A percentile compares a stretch with the other conserved stretches of the same genome.
Conservation (phyloP, 2,329 filamentous ascomycete genomes). For the Teratosphaeria nubilosa region DNA sequence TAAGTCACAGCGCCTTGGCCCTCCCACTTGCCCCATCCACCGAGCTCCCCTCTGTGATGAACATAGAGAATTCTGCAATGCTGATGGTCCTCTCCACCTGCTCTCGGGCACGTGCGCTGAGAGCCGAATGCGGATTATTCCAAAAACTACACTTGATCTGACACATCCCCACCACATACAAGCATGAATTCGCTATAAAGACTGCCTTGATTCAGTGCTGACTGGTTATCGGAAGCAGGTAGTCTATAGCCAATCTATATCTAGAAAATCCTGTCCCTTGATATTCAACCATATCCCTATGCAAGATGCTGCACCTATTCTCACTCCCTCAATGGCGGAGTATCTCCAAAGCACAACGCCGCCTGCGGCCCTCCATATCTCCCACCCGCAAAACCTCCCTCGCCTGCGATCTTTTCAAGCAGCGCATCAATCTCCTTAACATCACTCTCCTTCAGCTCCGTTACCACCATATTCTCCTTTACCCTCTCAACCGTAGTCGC, state of each 20-base stretch:
- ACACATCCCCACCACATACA: conserved; percentile 7
- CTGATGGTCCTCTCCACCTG: conserved; percentile 28
- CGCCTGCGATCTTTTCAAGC: conserved; percentile 35
- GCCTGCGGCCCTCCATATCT: conserved; percentile 26
- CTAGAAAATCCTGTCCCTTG: not conserved
- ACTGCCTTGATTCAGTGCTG: not conserved
- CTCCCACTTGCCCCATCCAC: no score
- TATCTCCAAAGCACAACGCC: conserved; percentile 19
- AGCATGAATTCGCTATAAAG: not conserved
- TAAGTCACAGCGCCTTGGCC: not conserved
- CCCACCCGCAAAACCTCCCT: conserved; percentile 32
- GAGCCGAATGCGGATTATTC: conserved; percentile 35
- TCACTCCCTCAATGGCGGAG: conserved; percentile 12
- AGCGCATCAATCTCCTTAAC: conserved; percentile 44
- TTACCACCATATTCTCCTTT: conserved; percentile 30
- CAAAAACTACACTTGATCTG: conserved; percentile 40
- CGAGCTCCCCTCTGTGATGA: conserved; percentile 29
- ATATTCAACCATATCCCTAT: not conserved
- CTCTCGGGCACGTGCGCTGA: conserved; percentile 3
- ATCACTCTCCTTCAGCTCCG: conserved; percentile 37
- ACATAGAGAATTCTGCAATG: conserved; percentile 41
- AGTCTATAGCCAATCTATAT: not conserved
- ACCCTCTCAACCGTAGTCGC: conserved; percentile 28
- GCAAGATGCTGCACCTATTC: not conserved
- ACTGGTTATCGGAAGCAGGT: not conserved